Conservation (phyloP, 202 grass and related monocot species). For the Hordeum pubiflorum region DNA sequence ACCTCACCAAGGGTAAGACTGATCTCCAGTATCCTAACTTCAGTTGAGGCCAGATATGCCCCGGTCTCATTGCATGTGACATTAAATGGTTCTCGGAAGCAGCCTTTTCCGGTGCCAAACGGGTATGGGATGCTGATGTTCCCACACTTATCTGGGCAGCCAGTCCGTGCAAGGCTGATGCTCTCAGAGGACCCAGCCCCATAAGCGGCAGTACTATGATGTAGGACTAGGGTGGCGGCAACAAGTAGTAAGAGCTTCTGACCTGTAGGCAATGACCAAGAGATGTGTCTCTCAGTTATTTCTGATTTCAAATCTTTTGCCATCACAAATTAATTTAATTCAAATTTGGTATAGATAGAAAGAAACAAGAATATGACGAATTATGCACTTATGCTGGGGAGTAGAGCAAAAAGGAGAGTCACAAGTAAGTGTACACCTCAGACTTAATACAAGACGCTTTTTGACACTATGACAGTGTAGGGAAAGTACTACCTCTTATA, state of each 20-base stretch:
- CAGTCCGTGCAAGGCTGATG: not conserved
- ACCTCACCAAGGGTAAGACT: not conserved
- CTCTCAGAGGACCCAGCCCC: not conserved
- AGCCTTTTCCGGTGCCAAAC: not conserved
- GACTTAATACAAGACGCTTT: no score
- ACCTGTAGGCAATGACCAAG: not conserved
- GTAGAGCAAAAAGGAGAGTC: no score
- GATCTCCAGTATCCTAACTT: not conserved
- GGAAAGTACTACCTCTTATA: no score
- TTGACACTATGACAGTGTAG: no score
- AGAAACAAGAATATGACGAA: no score
- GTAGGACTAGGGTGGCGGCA: not conserved
- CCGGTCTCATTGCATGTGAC: not conserved
- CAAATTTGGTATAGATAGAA: no score
- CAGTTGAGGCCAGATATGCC: not conserved
- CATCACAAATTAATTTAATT: no score
- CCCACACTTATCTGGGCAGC: conserved; percentile 8
- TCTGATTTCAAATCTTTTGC: no score
- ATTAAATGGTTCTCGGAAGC: not conserved
- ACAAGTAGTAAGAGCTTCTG: not conserved
- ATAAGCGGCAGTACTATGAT: not conserved
- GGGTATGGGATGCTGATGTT: conserved; percentile 22
- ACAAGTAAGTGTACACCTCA: no score
- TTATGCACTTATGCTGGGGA: no score
- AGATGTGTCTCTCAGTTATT: not conserved